Evolutionary conservation across 2,329 filamentous ascomycete species (phyloP).

Genomic region (Alternaria novae-zelandiae): DNA sequence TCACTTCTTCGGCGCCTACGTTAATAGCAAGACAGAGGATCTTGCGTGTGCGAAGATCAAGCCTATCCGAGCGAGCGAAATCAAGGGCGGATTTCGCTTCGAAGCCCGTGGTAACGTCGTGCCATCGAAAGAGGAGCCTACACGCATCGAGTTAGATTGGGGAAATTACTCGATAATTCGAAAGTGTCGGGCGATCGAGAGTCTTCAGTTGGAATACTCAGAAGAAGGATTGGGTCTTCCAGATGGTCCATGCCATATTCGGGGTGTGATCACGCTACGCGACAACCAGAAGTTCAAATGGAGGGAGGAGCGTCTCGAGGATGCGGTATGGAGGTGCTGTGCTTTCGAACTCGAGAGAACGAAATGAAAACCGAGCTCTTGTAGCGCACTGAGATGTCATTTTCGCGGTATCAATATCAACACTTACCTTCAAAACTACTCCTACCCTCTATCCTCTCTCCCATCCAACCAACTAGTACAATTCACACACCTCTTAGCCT

Average conservation of each 20-base stretch:
- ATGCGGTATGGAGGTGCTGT: background rate
- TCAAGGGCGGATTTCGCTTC: background rate
- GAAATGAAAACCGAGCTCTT: background rate
- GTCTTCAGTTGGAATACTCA: too few species aligned
- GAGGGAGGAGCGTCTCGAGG: background rate
- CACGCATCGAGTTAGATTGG: too few species aligned
- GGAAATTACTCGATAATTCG: too few species aligned
- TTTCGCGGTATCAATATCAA: background rate
- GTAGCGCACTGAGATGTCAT: background rate
- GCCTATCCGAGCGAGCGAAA: background rate
- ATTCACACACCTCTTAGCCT: constrained; percentile 64
- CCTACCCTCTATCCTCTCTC: constrained; percentile 52
- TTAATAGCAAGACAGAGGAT: background rate
- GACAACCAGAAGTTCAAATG: background rate
- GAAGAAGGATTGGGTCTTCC: background rate
- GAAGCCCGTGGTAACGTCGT: background rate
- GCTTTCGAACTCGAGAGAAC: background rate
- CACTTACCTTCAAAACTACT: background rate
- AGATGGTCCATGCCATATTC: background rate
- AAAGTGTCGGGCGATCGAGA: too few species aligned
- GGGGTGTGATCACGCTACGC: background rate
- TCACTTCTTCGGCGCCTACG: background rate
- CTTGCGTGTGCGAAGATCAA: background rate
- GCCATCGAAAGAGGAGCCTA: too few species aligned
- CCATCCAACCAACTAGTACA: constrained; percentile 66